Base-by-base conservation (phyloP, 306 rosid species). In the Gillenia trifoliata region DNA sequence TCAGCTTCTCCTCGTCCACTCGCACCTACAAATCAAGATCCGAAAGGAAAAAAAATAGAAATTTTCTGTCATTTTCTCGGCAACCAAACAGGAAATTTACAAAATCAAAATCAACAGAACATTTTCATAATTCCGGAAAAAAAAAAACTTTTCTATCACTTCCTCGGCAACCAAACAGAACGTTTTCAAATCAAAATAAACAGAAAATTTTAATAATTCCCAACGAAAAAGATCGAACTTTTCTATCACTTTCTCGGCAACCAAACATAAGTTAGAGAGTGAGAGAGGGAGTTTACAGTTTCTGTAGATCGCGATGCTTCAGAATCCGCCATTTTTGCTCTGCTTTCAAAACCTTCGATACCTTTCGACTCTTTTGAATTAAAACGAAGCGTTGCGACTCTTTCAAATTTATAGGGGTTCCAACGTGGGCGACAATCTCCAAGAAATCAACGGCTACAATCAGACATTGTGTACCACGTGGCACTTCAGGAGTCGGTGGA, bases 261-360 rank as follows among this genome's bases (percentile, higher is more conserved):
- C 38, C 40, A 59, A 76, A 76, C 49, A 25, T 69, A 28, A 13
- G n/a, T 2, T 5, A 38, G 28, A 43, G 31, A 36, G n/a, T 0
- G 11, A 40, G 59, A 70, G 41, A 50, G 26, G 11, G 36, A 13
- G 45, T 28, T 1, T 73, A 73, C 85, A 61, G 75, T 71, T 28
- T 79, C 73, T 6, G 56, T 6, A 33, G 73, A 65, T 23, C 47
- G 86, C 19, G 64, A 36, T 40, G 45, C 29, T 77, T 66, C 79
- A 0, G 85, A 31, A 20, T 83, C 85, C 22, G 83, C 79, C 85
- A 85, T 85, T 56, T 64, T 81, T 4, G n/a, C 45, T 3, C 22
- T 23, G 59, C 6, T 31, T 47, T 3, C 5, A 15, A 20, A 12
- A 6, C 25, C 25, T 54, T 54, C 1, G 60, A 9, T 54, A 28